These are phyloP conservation scores for Neurospora sp. DNA, from an alignment of 2,329 filamentous ascomycete species.

Conservation along the genomic window DNA sequence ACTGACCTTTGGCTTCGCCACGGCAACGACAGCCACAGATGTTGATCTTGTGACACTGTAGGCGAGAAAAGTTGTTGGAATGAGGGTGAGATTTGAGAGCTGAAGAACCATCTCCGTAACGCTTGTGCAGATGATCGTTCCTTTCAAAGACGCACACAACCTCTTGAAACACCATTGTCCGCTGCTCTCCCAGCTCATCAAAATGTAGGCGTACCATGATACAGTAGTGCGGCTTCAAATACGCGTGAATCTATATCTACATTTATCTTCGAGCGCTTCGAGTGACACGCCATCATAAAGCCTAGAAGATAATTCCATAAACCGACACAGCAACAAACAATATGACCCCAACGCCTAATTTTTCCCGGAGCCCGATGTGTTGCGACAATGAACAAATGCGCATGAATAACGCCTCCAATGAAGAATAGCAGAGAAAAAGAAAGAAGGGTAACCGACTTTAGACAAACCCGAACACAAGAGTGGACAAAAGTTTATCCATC, in stretches of 20 bases:
- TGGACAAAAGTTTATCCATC: constrained; percentile 27
- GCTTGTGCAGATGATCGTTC: not conserved
- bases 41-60: not conserved
- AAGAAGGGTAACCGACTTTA: not conserved
- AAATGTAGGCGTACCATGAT: not conserved
- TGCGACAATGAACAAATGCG: not conserved
- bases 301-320: not conserved
- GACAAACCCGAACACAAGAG: not conserved
- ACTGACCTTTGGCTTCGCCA: not conserved
- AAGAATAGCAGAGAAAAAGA: not conserved
- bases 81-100: not conserved
- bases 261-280: not conserved
- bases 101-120: not conserved
- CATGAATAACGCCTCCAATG: not conserved
- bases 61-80: not conserved
- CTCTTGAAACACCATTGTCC: not conserved
- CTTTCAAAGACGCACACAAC: not conserved
- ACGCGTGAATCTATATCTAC: not conserved
- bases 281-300: not conserved
- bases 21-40: not conserved
- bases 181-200: not conserved
- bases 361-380: not conserved
- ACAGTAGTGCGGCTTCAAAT: not conserved
- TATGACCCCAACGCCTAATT: constrained; percentile 1
- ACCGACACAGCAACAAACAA: not conserved